These are phyloP conservation scores for Neoarthrinium moseri DNA, from an alignment of 2,329 filamentous ascomycete genomes.

Conservation along the genomic window DNA sequence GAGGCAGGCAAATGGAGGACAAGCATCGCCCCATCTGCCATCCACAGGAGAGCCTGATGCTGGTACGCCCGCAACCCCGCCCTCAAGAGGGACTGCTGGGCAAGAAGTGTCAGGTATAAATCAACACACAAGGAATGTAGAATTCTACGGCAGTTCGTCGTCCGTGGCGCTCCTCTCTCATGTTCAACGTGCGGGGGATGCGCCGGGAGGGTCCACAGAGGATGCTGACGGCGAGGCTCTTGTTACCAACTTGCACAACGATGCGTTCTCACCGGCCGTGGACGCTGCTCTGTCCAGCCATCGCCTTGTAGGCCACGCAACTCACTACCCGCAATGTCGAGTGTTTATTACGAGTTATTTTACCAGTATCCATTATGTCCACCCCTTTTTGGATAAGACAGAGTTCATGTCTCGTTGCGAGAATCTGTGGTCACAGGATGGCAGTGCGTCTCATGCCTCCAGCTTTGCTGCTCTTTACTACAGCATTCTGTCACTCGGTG, in stretches of 20 bases:
- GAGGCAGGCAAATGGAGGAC: constrained; percentile 1
- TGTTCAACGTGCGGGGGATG: constrained; percentile 29
- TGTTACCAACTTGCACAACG: constrained; percentile 44
- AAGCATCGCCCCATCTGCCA: background rate
- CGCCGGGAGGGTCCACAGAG: constrained; percentile 12
- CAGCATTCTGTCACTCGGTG: constrained; percentile 44
- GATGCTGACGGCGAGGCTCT: constrained; percentile 32
- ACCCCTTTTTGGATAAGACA: constrained; percentile 45
- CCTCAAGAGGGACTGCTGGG: constrained; percentile 10
- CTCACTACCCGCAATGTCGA: constrained; percentile 40
- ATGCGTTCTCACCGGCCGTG: constrained; percentile 35
- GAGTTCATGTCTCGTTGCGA: constrained; percentile 41
- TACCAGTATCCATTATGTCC: constrained; percentile 45
- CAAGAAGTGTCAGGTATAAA: constrained; percentile 43
- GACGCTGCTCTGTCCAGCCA: background rate
- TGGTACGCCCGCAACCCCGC: background rate
- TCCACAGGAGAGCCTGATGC: background rate
- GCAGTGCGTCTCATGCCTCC: constrained; percentile 20
- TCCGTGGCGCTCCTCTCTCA: constrained; percentile 42
- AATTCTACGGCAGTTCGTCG: constrained; percentile 47
- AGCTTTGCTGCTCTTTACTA: constrained; percentile 48
- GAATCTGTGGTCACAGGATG: constrained; percentile 35
- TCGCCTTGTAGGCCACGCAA: constrained; percentile 2
- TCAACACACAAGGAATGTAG: constrained; percentile 41
- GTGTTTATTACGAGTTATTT: constrained; percentile 46